Base-by-base conservation (phyloP, 2,329 filamentous ascomycete genomes). In the Cladosporium sphaerospermum region DNA sequence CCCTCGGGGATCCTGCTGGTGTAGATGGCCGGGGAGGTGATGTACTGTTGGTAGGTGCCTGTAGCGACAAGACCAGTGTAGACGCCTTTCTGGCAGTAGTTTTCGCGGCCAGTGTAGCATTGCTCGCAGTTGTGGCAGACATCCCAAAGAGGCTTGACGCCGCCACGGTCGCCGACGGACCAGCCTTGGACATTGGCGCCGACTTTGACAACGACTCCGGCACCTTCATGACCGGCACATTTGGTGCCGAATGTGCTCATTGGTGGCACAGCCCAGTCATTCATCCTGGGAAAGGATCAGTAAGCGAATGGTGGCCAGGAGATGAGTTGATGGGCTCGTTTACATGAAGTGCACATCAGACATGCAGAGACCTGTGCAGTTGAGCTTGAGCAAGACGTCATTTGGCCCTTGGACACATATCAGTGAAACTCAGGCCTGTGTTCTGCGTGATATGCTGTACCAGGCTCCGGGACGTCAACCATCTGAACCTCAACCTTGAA, bases 41-140 rank as follows among this genome's bases (percentile, higher is more conserved):
- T 67, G 62, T 84, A 84, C 63, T 84, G 78, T 64, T 81, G 77
- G 62, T 82, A 84, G 1, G 78, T 78, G 1, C 79, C 69, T 36
- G 68, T 69, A 45, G 56, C 67, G 45, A 63, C 64, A 49, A 79
- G 67, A 33, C 72, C 79, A 4, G 71, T 79, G 56, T 70, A 64
- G n/a, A 75, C 65, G 9, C 66, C 73, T 19, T 71, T 68, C 23
- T 64, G 55, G 58, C 77, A 80, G 61, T 82, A 80, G 36, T 75
- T 77, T 61, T 82, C 79, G 40, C 74, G 73, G 16, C 75, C 78
- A 5, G 67, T 69, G 63, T 75, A 75, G 67, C 79, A 82, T 23
- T 66, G 58, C 40, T 63, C 61, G 62, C 78, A 81, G 37, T 68
- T 69, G 42, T 75, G 71, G 61, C 78, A 81, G 1, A 75, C 74